Evolutionary conservation across 306 rosid species (phyloP), one percentile per base, ranked within the genome.

Genomic region (Biancaea sappan): DNA sequence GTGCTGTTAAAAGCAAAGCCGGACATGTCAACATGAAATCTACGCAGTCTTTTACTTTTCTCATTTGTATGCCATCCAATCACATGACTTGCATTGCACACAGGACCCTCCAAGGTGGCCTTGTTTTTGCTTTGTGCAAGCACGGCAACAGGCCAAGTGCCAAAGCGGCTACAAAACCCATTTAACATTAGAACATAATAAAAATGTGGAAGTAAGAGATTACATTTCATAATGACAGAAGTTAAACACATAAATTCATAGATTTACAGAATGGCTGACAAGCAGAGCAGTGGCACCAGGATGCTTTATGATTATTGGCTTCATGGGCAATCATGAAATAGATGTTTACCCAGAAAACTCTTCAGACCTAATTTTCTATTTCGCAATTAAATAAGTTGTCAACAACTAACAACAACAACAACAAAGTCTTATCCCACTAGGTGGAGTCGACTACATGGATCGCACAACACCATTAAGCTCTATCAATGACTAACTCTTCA

Each of bases 61-160:
- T 89, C 96, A 73, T 94, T 94, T 15, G 98, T 94, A 77, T 94
- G 96, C 98, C 98, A 94, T 67, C 98, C 98, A 74, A 81, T 77
- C 79, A 94, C 94, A 85, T 84, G 92, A 80, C 89, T 91, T 41
- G 89, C 90, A 70, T 94, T 91, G 84, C 98, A 94, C 11, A 89
- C 92, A 1, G 98, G 94, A 76, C 98, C 98, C 85, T 94, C 98
- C 83, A 91, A 83, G 78, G 91, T 80, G 50, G 97, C 97, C 86
- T 91, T 94, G 87, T 91, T 94, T 83, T 94, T 94, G 86, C 87
- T 88, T 74, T 84, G 96, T 12, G 92, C 89, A 65, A 94, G 97
- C 97, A 94, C 89, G 14, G 98, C 98, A 50, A 91, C 94, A 18
- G 98, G 98, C 98, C 98, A 94, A 77, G 92, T 89, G 59, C 98